These are phyloP conservation scores for Cucumis hystrix DNA, from an alignment of 306 rosid genomes.

Conservation along the genomic window DNA sequence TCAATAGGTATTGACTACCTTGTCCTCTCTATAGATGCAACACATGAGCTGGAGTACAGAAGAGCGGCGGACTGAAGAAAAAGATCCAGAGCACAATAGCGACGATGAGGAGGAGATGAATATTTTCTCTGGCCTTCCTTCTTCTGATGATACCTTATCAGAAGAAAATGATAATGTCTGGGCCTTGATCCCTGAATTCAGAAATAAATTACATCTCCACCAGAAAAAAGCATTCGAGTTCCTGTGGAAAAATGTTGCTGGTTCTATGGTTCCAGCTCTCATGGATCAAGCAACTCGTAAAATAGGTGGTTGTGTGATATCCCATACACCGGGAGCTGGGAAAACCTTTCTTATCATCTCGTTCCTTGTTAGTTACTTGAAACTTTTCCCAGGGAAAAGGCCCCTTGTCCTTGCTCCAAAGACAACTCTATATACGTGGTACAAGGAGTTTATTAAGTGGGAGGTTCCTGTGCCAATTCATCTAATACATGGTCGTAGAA, in stretches of 20 bases:
- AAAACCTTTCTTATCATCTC: constrained; percentile 72
- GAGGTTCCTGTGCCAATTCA: constrained; percentile 62
- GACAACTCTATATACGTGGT: constrained; percentile 81
- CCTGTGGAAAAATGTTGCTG: constrained; percentile 71
- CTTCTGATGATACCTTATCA: constrained; percentile 25
- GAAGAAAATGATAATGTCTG: constrained; percentile 61
- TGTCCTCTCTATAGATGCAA: constrained; percentile 37
- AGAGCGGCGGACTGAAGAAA: constrained; percentile 29
- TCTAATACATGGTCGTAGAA: constrained; percentile 60
- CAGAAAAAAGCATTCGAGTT: constrained; percentile 87
- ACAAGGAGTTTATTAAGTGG: constrained; percentile 81
- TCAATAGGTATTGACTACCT: constrained; percentile 10
- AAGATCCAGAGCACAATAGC: constrained; percentile 20
- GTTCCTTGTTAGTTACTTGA: constrained; percentile 69
- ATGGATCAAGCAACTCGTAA: constrained; percentile 34
- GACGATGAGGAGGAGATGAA: constrained; percentile 34
- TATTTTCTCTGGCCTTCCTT: constrained; percentile 13
- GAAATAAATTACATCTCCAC: constrained; percentile 41
- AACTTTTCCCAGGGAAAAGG: constrained; percentile 59
- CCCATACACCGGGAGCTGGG: constrained; percentile 93
- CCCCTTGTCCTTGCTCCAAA: constrained; percentile 85
- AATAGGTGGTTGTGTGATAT: constrained; percentile 81
- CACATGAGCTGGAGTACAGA: constrained; percentile 31
- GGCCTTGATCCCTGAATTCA: constrained; percentile 41
- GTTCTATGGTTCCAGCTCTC: constrained; percentile 43